Evolutionary conservation across 163 green algal genomes (phyloP), one percentile per base, ranked within the genome.

Genomic region (Prototheca cutis): DNA sequence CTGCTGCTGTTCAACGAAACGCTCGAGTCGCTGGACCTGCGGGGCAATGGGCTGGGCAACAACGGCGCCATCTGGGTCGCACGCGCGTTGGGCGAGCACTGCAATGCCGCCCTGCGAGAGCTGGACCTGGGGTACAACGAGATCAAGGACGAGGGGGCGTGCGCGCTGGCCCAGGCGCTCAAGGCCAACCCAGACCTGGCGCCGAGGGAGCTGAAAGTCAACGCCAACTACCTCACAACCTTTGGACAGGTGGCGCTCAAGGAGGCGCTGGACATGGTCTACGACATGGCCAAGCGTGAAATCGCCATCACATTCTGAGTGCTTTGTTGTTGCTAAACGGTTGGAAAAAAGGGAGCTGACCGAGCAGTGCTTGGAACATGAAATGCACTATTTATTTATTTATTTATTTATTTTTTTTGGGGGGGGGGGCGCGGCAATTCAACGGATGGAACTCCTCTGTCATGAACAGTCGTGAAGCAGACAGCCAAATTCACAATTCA

Each of bases 191-290:
- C 87, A 3, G 73, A 87, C 39, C 72, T 71, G 30, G 86, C 89
- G 6, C 80, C 90, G 2, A 70, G 65, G 23, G 84, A 90, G 33
- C 61, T 97, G 32, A 90, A 86, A 55, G 67, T 98, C n/a, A 93
- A 89, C 62, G 81, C 82, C 65, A 98, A 98, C 72, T 95, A 97
- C 81, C 87, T 98, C 58, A 95, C 83, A 4, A 82, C 81, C 24
- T 94, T 96, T 73, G 91, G 91, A 0, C 84, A 96, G 72, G 79
- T 95, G 36, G 91, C 90, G 4, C 62, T 98, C 33, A 86, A 58
- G 8, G 92, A 98, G 73, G 91, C 91, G 0, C 76, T 92, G 24
- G 90, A 97, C 62, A 89, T 95, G 74, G 91, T 98, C 21, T 88
- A 83, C 34, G 91, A 98, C 63, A 87, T 97, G 77, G 66, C 63